These are phyloP conservation scores for Hirschfeldia incana DNA, from an alignment of 345 rosid species.

Conservation along the genomic window DNA sequence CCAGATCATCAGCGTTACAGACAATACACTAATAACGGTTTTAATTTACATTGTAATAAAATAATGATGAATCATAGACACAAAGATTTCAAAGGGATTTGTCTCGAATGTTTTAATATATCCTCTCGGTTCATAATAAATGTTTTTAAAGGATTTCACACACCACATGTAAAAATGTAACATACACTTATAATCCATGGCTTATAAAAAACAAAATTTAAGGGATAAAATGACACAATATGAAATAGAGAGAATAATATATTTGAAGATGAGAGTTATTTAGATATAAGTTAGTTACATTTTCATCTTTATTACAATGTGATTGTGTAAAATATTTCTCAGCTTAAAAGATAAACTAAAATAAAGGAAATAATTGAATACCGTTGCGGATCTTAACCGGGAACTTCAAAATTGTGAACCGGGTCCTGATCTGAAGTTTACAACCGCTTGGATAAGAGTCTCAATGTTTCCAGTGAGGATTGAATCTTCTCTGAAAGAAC, in stretches of 20 bases:
- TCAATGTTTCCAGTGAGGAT: conserved; percentile 59
- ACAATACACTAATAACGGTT: conserved; percentile 32
- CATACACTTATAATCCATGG: too few species aligned
- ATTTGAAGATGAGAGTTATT: not conserved
- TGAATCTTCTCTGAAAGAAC: conserved; percentile 65
- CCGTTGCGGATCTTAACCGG: conserved; percentile 17
- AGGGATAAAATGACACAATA: too few species aligned
- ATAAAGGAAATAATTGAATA: not conserved
- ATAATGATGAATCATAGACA: not conserved
- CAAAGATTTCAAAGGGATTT: not conserved
- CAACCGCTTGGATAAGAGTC: conserved; percentile 41
- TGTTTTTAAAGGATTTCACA: too few species aligned
- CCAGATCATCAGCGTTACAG: conserved; percentile 32
- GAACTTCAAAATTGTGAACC: not conserved
- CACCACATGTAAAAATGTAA: too few species aligned
- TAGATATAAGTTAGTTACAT: not conserved
- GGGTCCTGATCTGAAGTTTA: not conserved
- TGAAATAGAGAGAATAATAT: not conserved
- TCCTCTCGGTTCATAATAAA: too few species aligned
- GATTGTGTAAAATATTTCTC: conserved; percentile 6
- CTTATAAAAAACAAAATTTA: too few species aligned
- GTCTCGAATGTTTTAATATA: not conserved
- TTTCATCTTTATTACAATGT: conserved; percentile 1
- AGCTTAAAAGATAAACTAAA: not conserved
- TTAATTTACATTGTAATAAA: conserved; percentile 5